These are phyloP conservation scores for Xylaria sp. DNA, from an alignment of 2,329 filamentous ascomycete genomes.

Conservation along the genomic window DNA sequence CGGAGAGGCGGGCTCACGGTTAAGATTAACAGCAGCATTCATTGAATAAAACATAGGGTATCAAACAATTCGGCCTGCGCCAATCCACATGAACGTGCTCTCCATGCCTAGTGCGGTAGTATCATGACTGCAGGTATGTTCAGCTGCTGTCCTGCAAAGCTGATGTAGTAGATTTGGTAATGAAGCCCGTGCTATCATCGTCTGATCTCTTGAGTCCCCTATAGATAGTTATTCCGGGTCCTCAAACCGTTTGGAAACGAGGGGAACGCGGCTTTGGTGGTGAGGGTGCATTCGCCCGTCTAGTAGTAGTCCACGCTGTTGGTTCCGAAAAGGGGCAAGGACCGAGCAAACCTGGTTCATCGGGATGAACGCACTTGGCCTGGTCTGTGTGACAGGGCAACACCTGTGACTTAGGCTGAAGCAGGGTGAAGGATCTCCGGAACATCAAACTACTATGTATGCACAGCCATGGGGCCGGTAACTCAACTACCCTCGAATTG, in stretches of 20 bases:
- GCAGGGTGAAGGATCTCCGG: conserved; percentile 29
- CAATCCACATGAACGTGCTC: not conserved
- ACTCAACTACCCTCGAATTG: not conserved
- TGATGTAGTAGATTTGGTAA: conserved; percentile 10
- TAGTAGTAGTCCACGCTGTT: not conserved
- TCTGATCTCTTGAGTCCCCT: conserved; percentile 29
- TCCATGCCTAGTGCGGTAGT: not conserved
- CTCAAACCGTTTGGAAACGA: conserved; percentile 40
- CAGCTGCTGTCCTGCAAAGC: conserved; percentile 5
- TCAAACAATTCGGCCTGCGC: conserved; percentile 10
- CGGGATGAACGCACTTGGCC: conserved; percentile 3
- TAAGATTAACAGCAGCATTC: conserved; percentile 4
- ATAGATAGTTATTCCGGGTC: conserved; percentile 13
- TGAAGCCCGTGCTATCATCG: conserved; percentile 5
- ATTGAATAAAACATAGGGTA: not conserved
- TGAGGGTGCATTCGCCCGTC: conserved; percentile 24
- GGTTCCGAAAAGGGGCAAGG: conserved; percentile 6
- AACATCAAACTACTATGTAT: conserved; percentile 21
- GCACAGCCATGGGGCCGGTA: conserved; percentile 11
- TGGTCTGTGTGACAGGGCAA: conserved; percentile 4
- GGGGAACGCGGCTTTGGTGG: conserved; percentile 12
- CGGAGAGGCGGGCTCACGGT: not conserved
- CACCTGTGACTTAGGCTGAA: conserved; percentile 29
- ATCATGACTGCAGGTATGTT: conserved; percentile 3
- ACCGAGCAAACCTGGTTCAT: conserved; percentile 9